A percentile compares a stretch with the other conserved stretches of the same genome.
Conservation (phyloP, 306 rosid species). For the Acacia acuminata region DNA sequence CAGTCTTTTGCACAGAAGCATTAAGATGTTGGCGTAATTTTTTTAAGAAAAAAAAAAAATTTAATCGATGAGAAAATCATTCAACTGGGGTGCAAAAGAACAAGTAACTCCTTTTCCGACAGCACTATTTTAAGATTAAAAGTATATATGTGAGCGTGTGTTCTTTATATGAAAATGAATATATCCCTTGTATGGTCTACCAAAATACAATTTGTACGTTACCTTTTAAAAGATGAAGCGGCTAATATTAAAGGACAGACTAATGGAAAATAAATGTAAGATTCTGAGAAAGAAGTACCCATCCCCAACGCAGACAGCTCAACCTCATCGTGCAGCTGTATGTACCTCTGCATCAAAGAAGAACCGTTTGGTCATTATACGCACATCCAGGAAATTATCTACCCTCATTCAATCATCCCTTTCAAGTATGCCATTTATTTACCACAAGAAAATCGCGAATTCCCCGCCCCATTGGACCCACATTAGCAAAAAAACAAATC, state of each 20-base stretch:
- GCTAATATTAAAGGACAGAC: background rate
- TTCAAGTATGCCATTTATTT: background rate
- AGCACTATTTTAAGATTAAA: background rate
- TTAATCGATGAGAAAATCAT: background rate
- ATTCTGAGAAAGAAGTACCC: constrained; percentile 54
- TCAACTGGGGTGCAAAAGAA: background rate
- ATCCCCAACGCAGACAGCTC: constrained; percentile 98
- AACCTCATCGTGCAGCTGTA: constrained; percentile 93
- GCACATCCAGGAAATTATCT: background rate
- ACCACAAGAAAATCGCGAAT: background rate
- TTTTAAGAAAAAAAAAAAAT: background rate
- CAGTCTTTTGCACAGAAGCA: background rate
- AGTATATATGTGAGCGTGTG: background rate
- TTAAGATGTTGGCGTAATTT: background rate
- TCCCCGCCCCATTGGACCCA: background rate
- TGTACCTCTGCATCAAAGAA: constrained; percentile 75
- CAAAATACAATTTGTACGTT: background rate
- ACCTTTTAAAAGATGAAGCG: background rate
- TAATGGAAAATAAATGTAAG: background rate
- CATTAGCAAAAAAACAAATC: background rate
- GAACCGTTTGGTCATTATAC: constrained; percentile 12
- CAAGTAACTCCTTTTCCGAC: background rate
- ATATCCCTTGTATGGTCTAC: background rate
- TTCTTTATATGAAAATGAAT: background rate
- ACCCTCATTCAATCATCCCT: background rate